Percentiles rank a stretch among this genome's conserved stretches.
phyloP scores from a whole-genome alignment of 2,329 filamentous ascomycete species.

The Cercospora sp. region DNA sequence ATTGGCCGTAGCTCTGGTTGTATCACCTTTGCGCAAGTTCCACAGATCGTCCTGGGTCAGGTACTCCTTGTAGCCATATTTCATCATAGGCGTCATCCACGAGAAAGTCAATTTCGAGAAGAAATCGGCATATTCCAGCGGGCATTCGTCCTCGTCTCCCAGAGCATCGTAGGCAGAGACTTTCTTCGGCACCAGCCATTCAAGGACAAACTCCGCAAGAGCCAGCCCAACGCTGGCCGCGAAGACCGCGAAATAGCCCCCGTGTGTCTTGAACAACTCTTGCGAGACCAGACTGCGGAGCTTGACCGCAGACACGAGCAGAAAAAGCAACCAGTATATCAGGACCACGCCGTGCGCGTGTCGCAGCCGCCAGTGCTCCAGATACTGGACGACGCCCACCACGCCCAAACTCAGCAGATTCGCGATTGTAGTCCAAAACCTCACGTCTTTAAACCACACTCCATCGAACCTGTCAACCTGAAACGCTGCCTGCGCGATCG shows the following conservation, averaged over 20 bases:
- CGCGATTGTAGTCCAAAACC: conserved; percentile 76
- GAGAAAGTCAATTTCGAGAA: conserved; percentile 93
- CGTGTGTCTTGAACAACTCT: conserved; percentile 63
- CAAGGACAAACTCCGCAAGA: conserved; percentile 69
- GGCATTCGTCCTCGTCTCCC: conserved; percentile 69
- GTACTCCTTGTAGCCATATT: conserved; percentile 84
- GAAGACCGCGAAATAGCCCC: conserved; percentile 77
- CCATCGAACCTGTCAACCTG: conserved; percentile 70
- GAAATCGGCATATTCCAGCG: conserved; percentile 86
- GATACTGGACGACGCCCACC: conserved; percentile 78
- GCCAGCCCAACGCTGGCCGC: conserved; percentile 70
- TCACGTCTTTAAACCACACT: conserved; percentile 77
- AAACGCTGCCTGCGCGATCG: conserved; percentile 69
- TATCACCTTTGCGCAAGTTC: conserved; percentile 80
- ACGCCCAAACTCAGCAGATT: conserved; percentile 71
- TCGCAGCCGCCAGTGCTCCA: conserved; percentile 79
- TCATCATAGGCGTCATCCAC: conserved; percentile 99
- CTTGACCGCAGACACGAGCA: conserved; percentile 77
- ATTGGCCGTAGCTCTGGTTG: conserved; percentile 70
- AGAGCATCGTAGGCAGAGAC: conserved; percentile 67
- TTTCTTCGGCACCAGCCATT: conserved; percentile 85
- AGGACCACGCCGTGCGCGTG: conserved; percentile 85
- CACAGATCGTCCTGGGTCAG: conserved; percentile 94
- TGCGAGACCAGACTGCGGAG: conserved; percentile 82
- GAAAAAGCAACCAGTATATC: conserved; percentile 87